Evolutionary conservation across 192 early-diverging fungal genomes (phyloP), one percentile per base, ranked within the genome.

Genomic region (Phlyctochytrium planicorne): DNA sequence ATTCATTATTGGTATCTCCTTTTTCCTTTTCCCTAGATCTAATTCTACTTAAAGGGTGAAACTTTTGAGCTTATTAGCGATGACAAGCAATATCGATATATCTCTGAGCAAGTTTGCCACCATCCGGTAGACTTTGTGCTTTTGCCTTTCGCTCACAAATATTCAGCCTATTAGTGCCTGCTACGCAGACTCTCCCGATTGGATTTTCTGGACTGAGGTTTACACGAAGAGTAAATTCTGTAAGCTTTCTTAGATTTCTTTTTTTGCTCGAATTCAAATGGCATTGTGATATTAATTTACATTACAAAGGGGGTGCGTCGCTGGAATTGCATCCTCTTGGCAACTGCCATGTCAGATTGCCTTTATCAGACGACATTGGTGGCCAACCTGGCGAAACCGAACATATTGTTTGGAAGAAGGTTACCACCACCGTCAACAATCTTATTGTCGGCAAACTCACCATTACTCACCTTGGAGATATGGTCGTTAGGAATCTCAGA

Each of bases 51-150:
- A 61, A 53, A 74, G 71, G 93, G 93, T 36, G 93, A 95, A 72
- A 95, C 93, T 0, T 95, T 84, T 67, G 93, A 95, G 82, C 86
- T 91, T 59, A 88, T 93, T 50, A 76, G 87, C 29, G 76, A 82
- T 23, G 92, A 95, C 67, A 91, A 91, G 59, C 74, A 80, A 71
- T 93, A 86, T 71, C 82, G 93, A 24, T 92, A 91, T 68, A 59
- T 95, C 52, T 91, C 91, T 0, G 93, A 95, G 75, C 93, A 95
- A 74, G 93, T 95, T 4, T 84, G 82, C 37, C 93, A 95, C 69
- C 93, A 95, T 71, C 93, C 93, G 53, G 85, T 87, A 78, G 60
- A 83, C 78, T 50, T 2, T 33, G 0, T 60, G 0, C 29, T 65
- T 60, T 30, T 25, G 6, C 53, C 14, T 34, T 56, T 30, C 10